These are phyloP conservation scores for Lepiota subincarnata DNA, from an alignment of 768 basidiomycete species.

Conservation along the genomic window DNA sequence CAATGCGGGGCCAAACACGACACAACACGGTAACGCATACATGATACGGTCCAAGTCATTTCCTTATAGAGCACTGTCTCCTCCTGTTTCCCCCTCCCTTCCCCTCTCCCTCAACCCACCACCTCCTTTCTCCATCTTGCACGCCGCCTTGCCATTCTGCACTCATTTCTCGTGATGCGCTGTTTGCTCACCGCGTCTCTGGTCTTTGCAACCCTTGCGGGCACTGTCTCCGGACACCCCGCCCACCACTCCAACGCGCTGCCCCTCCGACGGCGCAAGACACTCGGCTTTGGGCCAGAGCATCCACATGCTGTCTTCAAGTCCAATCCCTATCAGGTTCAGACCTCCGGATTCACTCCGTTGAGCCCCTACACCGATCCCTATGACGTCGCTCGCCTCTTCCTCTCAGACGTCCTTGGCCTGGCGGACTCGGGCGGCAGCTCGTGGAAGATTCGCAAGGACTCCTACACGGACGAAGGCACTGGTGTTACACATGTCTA, in stretches of 20 bases:
- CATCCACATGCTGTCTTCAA: slow-evolving; percentile 70
- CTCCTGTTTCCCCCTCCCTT: not conserved
- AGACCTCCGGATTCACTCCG: slow-evolving; percentile 38
- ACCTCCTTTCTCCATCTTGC: slow-evolving; percentile 4
- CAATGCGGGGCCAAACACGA: slow-evolving; percentile 1
- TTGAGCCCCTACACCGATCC: slow-evolving; percentile 42
- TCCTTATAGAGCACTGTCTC: slow-evolving; percentile 15
- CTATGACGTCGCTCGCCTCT: slow-evolving; percentile 56
- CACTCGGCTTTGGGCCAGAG: slow-evolving; percentile 83
- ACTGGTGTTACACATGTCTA: slow-evolving; percentile 91
- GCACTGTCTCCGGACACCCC: slow-evolving; percentile 45
- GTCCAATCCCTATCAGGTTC: slow-evolving; percentile 43
- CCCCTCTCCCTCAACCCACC: slow-evolving; percentile 1
- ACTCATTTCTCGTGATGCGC: slow-evolving; percentile 41
- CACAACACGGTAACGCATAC: slow-evolving; percentile 8
- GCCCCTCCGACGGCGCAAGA: slow-evolving; percentile 67
- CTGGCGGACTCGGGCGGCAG: slow-evolving; percentile 31
- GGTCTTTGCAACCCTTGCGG: slow-evolving; percentile 56
- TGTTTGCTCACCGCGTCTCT: slow-evolving; percentile 62
- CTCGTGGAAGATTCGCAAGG: slow-evolving; percentile 62
- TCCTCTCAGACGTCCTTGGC: slow-evolving; percentile 47
- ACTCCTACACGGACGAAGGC: slow-evolving; percentile 82
- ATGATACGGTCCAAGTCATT: not conserved
- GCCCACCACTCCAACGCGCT: slow-evolving; percentile 24
- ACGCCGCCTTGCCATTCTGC: slow-evolving; percentile 1